A percentile compares a stretch with the other conserved stretches of the same genome.
Conservation (phyloP, 83 land plant genomes). For the Diphasiastrum complanatum region DNA sequence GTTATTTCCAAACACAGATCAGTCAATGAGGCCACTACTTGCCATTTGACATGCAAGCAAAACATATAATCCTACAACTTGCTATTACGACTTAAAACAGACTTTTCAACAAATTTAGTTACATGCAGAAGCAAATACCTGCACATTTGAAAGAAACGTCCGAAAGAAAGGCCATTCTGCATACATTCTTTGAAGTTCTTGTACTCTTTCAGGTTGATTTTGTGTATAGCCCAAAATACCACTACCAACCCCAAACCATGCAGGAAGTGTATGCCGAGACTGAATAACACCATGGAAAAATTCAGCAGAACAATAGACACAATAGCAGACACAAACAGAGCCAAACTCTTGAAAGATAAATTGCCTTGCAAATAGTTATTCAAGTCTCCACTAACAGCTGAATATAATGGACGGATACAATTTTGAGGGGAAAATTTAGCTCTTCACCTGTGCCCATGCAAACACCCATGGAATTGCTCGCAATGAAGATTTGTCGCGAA, state of each 20-base stretch:
- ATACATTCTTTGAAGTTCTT: constrained; percentile 25
- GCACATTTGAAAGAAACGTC: constrained; percentile 30
- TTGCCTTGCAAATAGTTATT: too few relatives aligned
- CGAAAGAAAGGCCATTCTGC: constrained; percentile 31
- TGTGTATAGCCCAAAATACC: constrained; percentile 16
- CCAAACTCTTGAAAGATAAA: too few relatives aligned
- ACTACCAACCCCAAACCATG: constrained; percentile 31
- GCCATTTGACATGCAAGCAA: too few relatives aligned
- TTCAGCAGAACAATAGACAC: not conserved
- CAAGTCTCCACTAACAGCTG: too few relatives aligned
- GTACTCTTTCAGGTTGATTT: constrained; percentile 13
- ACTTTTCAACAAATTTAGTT: not conserved
- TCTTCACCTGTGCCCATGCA: constrained; percentile 28
- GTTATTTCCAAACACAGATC: too few relatives aligned
- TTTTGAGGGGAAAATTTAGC: too few relatives aligned
- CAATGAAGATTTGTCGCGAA: constrained; percentile 29
- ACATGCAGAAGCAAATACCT: constrained; percentile 13
- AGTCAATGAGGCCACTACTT: too few relatives aligned
- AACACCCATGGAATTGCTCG: constrained; percentile 37
- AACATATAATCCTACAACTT: too few relatives aligned
- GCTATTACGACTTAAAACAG: too few relatives aligned
- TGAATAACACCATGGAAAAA: not conserved
- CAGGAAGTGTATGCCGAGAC: constrained; percentile 33
- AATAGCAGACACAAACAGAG: not conserved
- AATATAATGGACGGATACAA: too few relatives aligned